Evolutionary conservation across 768 basidiomycete species (phyloP), one percentile per base, ranked within the genome.

Genomic region (Paxillus rubicundulus): DNA sequence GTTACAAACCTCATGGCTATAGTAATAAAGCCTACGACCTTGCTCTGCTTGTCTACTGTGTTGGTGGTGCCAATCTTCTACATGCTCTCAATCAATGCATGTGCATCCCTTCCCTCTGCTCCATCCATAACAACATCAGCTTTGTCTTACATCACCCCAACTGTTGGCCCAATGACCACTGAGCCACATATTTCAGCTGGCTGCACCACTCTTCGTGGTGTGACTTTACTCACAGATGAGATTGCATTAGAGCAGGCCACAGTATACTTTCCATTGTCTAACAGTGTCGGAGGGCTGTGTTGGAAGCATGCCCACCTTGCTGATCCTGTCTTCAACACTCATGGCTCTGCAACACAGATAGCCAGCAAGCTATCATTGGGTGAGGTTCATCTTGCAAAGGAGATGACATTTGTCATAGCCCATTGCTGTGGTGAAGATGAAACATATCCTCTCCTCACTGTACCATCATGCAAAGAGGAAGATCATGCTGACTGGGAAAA

Each of bases 201-300:
- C 16, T 12, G 8, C 46, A 18, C 41, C 52, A 18, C 27, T 39
- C 50, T 46, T 33, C 28, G 45, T 1, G 50, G 59, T 16, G 21
- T 58, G 18, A 56, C 34, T 27, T 21, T 61, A 2, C 33, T 50
- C 13, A 55, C 57, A 2, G 61, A 62, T 33, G 55, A 62, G 45
- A 49, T 54, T 17, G 49, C 49, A 13, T n/a, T 54, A 10, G 60
- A 61, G 36, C 52, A 61, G 34, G 40, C 33, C 1, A 52, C 55
- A 5, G 5, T 9, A 24, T 48, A 59, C 33, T 48, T 56, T 12
- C 47, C 37, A n/a, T 37, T 52, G 9, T 18, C 20, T 5, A 50
- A 61, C 47, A 45, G 44, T 13, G 39, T 56, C 18, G 52, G 52
- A 20, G 58, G 61, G 2, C 47, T 62, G 5, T 62, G 61, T 41